Base-by-base conservation (phyloP, 2,329 filamentous ascomycete species). In the Trichophyton mentagrophytes region DNA sequence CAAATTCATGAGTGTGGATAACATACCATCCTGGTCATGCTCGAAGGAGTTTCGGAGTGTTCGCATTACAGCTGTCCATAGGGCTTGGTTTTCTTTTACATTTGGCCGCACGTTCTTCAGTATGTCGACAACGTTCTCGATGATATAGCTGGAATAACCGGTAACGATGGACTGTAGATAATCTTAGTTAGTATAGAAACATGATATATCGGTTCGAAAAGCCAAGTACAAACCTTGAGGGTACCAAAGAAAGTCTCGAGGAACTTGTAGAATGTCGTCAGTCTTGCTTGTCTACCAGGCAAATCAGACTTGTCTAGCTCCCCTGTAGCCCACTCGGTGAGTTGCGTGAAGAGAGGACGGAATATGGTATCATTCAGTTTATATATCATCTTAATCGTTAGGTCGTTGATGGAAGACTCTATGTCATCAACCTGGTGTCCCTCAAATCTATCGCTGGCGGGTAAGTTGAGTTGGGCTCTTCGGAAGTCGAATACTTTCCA, bases 321-420 rank as follows among this genome's bases (percentile, higher is more conserved):
- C 1, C 78, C 76, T 17, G 78, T 79, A 0, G 87, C 82, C 88
- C 91, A 96, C 61, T 95, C 89, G 53, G 95, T 80, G n/a, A 96
- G 77, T 65, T 87, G 84, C 15, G 85, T 81, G 77, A 97, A 99
- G 64, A 99, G 85, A 0, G 93, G 95, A 11, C 91, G 82, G 83
- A 99, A 99, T 0, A 88, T 85, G 0, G 88, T 86, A 70, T 99
- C 93, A 74, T 96, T 97, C 64, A 99, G 82, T 78, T 97, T 97
- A 78, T 95, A 90, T 60, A 96, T 88, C 85, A 96, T 93, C 73
- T 90, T 88, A 62, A 99, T 82, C 0, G 86, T 83, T 11, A 87
- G 84, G 8, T 86, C 82, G 69, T 89, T 87, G 65, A 89, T 69
- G 9, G 79, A 77, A 1, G 77, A 75, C 70, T 95, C 89, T 11